A percentile compares a stretch with the other conserved stretches of the same genome.
phyloP scores from a whole-genome alignment of 208 protist genomes.

The Sergeia podlipaevii region DNA sequence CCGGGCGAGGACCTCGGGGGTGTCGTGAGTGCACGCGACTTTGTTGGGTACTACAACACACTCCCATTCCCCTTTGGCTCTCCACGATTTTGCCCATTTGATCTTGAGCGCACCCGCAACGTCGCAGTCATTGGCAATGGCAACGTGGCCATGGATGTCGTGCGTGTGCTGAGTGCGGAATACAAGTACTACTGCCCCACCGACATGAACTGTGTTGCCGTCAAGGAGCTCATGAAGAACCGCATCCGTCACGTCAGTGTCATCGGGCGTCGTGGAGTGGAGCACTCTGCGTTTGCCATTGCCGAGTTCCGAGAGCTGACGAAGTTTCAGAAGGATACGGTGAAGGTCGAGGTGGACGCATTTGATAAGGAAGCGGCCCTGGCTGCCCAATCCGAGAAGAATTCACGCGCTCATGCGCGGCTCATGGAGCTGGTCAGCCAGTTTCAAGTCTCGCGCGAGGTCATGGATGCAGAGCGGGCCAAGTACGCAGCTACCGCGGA shows the following conservation, averaged over 20 bases:
- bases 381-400: constrained; percentile 16
- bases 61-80: constrained; percentile 82
- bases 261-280: constrained; percentile 85
- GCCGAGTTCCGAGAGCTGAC: constrained; percentile 96
- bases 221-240: constrained; percentile 76
- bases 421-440: constrained; percentile 81
- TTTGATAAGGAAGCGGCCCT: constrained; percentile 56
- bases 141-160: constrained; percentile 96
- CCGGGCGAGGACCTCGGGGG: constrained; percentile 78
- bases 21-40: constrained; percentile 81
- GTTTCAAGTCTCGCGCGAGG: constrained; percentile 10
- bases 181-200: constrained; percentile 80
- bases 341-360: constrained; percentile 59
- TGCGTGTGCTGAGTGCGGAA: constrained; percentile 77
- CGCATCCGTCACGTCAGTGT: constrained; percentile 70
- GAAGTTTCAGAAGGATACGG: constrained; percentile 48
- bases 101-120: constrained; percentile 32
- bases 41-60: constrained; percentile 97
- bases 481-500: constrained; percentile 16
- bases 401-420: constrained; percentile 65
- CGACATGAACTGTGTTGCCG: constrained; percentile 88
- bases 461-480: constrained; percentile 10
- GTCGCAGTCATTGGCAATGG: constrained; percentile 91
- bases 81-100: constrained; percentile 74
- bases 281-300: constrained; percentile 92